Conservation (phyloP, 106 monocot species). For the Chionographis japonica region DNA sequence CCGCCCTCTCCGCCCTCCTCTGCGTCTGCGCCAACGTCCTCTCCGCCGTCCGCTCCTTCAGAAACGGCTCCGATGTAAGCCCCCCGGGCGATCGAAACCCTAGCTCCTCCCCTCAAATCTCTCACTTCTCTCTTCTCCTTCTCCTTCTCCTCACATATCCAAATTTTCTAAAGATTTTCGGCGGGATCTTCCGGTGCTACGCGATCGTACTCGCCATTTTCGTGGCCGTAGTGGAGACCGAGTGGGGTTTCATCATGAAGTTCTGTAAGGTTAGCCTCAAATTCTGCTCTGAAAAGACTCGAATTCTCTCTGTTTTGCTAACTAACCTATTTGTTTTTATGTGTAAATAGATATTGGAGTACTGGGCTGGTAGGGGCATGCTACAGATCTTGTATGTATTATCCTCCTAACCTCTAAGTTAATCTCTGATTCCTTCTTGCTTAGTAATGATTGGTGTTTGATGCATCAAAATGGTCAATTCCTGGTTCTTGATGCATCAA, state of each 20-base stretch:
- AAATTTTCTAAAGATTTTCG: constrained; percentile 54
- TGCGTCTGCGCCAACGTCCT: constrained; percentile 79
- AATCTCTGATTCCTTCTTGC: not conserved
- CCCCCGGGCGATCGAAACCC: not conserved
- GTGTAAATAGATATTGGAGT: constrained; percentile 63
- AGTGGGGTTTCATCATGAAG: constrained; percentile 72
- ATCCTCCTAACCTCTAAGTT: not conserved
- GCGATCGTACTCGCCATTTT: constrained; percentile 72
- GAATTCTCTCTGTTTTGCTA: not conserved
- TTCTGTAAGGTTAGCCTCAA: constrained; percentile 48
- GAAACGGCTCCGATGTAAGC: constrained; percentile 51
- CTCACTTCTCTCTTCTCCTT: not conserved
- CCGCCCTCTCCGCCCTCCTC: constrained; percentile 54
- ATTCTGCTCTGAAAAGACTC: not conserved
- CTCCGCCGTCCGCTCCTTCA: constrained; percentile 71
- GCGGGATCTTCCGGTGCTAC: constrained; percentile 96
- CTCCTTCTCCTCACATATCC: not conserved
- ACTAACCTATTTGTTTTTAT: not conserved
- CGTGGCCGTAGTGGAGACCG: constrained; percentile 73
- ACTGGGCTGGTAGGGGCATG: constrained; percentile 91
- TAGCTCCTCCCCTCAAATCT: not conserved
- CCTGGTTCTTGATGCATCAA: not conserved
- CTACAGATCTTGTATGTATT: constrained; percentile 92
- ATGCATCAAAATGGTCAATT: not conserved
- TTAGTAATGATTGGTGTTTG: not conserved